A percentile compares a stretch with the other conserved stretches of the same genome.
Conservation (phyloP, 495 filamentous ascomycete genomes). For the Geopyxis carbonaria region DNA sequence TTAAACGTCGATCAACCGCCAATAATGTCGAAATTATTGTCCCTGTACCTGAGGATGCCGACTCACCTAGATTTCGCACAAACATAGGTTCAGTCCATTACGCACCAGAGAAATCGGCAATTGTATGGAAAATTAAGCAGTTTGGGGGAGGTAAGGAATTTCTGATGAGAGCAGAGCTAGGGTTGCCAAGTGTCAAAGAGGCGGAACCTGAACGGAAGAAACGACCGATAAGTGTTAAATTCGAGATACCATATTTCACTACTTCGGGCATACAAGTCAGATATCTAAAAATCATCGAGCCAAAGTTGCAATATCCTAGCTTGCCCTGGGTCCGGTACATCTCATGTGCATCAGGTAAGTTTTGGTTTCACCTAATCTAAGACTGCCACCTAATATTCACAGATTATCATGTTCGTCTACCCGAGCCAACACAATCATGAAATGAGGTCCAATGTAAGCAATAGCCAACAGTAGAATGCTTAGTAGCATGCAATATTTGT, state of each 20-base stretch:
- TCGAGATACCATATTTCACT: constrained; percentile 99
- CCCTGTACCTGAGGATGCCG: constrained; percentile 93
- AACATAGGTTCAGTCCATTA: constrained; percentile 98
- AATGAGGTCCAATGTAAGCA: no score
- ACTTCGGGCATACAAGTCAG: constrained; percentile 96
- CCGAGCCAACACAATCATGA: constrained; percentile 23
- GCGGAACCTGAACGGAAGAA: constrained; percentile 93
- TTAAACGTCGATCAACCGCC: constrained; percentile 92
- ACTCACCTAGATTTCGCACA: constrained; percentile 89
- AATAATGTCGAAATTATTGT: constrained; percentile 99
- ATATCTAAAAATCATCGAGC: constrained; percentile 98
- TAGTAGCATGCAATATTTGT: no score
- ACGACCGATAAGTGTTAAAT: constrained; percentile 94
- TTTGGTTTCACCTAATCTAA: background rate
- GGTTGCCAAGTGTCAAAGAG: constrained; percentile 82
- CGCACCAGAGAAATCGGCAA: constrained; percentile 89
- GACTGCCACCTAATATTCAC: background rate
- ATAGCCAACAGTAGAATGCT: no score
- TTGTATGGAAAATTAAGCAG: constrained; percentile 99
- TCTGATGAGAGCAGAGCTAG: constrained; percentile 96
- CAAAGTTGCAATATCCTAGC: constrained; percentile 98
- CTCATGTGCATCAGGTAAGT: constrained; percentile 24
- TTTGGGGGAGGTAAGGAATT: constrained; percentile 98
- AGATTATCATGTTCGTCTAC: constrained; percentile 24
- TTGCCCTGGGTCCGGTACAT: constrained; percentile 98